These are phyloP conservation scores for Rhynchospora breviuscula DNA, from an alignment of 176 grass and related monocot species.

Conservation along the genomic window DNA sequence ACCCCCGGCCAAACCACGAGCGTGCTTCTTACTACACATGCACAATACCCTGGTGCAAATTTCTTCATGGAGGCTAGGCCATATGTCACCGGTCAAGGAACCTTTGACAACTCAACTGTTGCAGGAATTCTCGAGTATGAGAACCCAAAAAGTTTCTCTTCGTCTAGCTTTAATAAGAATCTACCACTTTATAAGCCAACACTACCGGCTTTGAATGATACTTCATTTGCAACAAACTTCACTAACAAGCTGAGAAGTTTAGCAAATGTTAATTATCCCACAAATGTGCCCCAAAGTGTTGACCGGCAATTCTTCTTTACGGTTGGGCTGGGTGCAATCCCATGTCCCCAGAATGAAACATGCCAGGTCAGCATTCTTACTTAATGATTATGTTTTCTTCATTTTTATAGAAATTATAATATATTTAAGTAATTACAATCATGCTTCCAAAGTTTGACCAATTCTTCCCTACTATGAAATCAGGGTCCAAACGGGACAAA, in stretches of 20 bases:
- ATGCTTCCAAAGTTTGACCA: too few species aligned
- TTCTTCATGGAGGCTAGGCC: constrained; percentile 54
- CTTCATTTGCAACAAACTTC: constrained; percentile 49
- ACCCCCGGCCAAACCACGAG: constrained; percentile 60
- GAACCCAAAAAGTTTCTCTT: not conserved
- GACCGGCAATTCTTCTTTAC: constrained; percentile 64
- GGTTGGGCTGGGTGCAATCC: constrained; percentile 51
- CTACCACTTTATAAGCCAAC: constrained; percentile 31
- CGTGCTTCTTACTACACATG: constrained; percentile 45
- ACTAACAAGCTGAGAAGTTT: constrained; percentile 59
- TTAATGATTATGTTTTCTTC: not conserved
- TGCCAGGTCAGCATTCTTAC: constrained; percentile 34
- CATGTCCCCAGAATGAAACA: constrained; percentile 55
- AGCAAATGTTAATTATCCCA: constrained; percentile 47
- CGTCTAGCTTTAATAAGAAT: constrained; percentile 19
- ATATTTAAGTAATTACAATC: not conserved
- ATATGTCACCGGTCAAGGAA: constrained; percentile 43
- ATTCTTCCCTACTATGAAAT: not conserved
- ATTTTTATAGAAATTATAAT: not conserved
- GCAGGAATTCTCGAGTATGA: constrained; percentile 58
- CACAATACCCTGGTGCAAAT: not conserved
- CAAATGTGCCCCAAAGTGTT: constrained; percentile 36
- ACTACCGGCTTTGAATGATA: constrained; percentile 61
- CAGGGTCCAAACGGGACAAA: constrained; percentile 55
- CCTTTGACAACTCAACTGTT: constrained; percentile 86